Evolutionary conservation across 2,329 filamentous ascomycete species (phyloP).

Genomic region (Teratosphaeria viscida): DNA sequence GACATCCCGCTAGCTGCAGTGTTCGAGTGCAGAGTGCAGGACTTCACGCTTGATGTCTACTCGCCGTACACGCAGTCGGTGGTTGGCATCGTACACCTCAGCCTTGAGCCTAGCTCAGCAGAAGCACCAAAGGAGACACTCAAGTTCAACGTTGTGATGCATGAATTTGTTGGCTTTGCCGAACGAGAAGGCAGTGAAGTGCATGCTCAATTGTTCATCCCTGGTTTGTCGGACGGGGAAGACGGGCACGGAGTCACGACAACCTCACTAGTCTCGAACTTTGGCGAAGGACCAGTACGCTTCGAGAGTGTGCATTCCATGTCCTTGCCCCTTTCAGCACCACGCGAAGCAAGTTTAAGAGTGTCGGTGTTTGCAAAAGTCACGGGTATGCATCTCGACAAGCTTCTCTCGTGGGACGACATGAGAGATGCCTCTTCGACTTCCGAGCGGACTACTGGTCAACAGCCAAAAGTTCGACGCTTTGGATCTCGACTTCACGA

Average conservation of each 20-base stretch:
- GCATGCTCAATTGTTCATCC: conserved; percentile 92
- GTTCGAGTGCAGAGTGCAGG: conserved; percentile 88
- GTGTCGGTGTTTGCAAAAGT: conserved; percentile 88
- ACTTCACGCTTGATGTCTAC: conserved; percentile 81
- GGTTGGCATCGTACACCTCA: conserved; percentile 81
- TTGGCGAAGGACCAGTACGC: conserved; percentile 82
- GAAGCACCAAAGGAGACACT: conserved; percentile 83
- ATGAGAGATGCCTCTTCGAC: conserved; percentile 67
- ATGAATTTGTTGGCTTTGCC: conserved; percentile 86
- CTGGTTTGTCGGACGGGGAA: conserved; percentile 61
- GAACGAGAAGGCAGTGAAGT: conserved; percentile 93
- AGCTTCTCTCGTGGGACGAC: conserved; percentile 95
- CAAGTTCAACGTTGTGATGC: conserved; percentile 98
- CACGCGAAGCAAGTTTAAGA: conserved; percentile 63
- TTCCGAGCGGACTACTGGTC: conserved; percentile 27
- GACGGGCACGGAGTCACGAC: conserved; percentile 81
- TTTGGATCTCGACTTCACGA: conserved; percentile 63
- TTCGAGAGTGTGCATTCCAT: conserved; percentile 99
- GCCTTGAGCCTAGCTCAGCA: conserved; percentile 85
- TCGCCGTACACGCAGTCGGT: conserved; percentile 88
- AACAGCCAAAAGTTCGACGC: conserved; percentile 32
- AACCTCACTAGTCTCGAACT: conserved; percentile 86
- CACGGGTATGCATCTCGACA: conserved; percentile 89
- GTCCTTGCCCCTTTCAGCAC: conserved; percentile 74
- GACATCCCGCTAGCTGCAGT: conserved; percentile 88